Conservation (phyloP, 371 early-diverging fungal species). For the Caulochytrium protostelioides region DNA sequence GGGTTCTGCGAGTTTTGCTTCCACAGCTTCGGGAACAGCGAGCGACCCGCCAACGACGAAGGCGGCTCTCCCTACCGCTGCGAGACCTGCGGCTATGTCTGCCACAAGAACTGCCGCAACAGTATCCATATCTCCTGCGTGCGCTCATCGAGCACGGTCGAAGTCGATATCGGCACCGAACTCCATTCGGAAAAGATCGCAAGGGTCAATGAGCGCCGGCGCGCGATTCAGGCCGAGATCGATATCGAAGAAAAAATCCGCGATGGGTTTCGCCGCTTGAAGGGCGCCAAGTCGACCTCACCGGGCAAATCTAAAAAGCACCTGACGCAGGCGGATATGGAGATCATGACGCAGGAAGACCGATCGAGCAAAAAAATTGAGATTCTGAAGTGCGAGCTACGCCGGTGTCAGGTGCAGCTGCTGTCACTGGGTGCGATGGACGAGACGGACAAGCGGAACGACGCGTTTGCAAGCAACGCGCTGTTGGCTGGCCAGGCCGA, state of each 20-base stretch:
- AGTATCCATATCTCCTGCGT: slow-evolving; percentile 11
- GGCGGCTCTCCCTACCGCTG: slow-evolving; percentile 3
- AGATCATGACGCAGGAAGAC: slow-evolving; percentile 15
- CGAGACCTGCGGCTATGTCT: slow-evolving; percentile 19
- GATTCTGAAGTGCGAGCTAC: slow-evolving; percentile 21
- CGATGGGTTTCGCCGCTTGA: slow-evolving; percentile 17
- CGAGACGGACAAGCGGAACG: not conserved
- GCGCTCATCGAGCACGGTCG: slow-evolving; percentile 6
- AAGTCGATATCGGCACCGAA: slow-evolving; percentile 7
- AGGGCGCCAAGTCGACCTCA: slow-evolving; percentile 7
- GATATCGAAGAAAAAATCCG: slow-evolving; percentile 25
- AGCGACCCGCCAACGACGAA: too few species aligned
- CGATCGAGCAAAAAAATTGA: slow-evolving; percentile 14
- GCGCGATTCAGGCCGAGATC: slow-evolving; percentile 18
- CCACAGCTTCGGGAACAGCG: slow-evolving; percentile 1
- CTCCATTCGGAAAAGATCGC: slow-evolving; percentile 11
- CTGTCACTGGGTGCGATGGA: slow-evolving; percentile 6
- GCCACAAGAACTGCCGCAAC: slow-evolving; percentile 19
- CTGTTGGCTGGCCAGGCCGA: too few species aligned
- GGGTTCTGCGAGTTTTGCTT: slow-evolving; percentile 22
- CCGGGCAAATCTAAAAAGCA: slow-evolving; percentile 4
- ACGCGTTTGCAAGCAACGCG: too few species aligned
- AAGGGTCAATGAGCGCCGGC: slow-evolving; percentile 14
- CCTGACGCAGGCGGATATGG: slow-evolving; percentile 6
- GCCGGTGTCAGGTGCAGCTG: slow-evolving; percentile 15